phyloP scores from a whole-genome alignment of 2,329 filamentous ascomycete species.

The Nemania sp. region DNA sequence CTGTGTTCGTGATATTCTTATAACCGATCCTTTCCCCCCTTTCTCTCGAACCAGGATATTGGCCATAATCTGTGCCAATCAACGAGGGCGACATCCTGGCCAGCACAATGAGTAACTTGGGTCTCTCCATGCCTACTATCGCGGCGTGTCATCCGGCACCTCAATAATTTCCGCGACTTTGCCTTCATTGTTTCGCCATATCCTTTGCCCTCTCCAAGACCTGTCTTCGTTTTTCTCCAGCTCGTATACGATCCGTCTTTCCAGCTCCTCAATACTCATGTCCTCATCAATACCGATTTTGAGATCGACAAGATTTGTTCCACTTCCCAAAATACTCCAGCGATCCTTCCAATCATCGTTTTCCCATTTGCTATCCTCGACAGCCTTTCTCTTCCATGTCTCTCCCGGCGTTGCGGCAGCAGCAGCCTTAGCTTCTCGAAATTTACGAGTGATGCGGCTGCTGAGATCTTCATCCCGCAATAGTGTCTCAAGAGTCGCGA shows the following conservation, averaged over 20 bases:
- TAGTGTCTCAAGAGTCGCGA: conserved; percentile 3
- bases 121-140: too few species aligned
- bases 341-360: conserved; percentile 10
- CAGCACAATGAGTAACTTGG: too few species aligned
- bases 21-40: too few species aligned
- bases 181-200: conserved; percentile 21
- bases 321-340: conserved; percentile 18
- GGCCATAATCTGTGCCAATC: too few species aligned
- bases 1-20: too few species aligned
- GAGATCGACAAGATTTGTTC: conserved; percentile 14
- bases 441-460: conserved; percentile 7
- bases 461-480: conserved; percentile 6
- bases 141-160: too few species aligned
- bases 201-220: conserved; percentile 17
- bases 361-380: conserved; percentile 13
- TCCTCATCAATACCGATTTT: conserved; percentile 21
- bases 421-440: conserved; percentile 14
- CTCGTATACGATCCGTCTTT: conserved; percentile 18
- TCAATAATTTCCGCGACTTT: conserved; percentile 8
- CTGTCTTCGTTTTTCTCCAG: conserved; percentile 22
- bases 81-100: too few species aligned
- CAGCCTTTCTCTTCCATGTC: conserved; percentile 13
- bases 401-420: conserved; percentile 5
- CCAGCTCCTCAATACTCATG: conserved; percentile 15
- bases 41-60: too few species aligned